Conservation (phyloP, 2,329 filamentous ascomycete species). For the Botryotinia calthae region DNA sequence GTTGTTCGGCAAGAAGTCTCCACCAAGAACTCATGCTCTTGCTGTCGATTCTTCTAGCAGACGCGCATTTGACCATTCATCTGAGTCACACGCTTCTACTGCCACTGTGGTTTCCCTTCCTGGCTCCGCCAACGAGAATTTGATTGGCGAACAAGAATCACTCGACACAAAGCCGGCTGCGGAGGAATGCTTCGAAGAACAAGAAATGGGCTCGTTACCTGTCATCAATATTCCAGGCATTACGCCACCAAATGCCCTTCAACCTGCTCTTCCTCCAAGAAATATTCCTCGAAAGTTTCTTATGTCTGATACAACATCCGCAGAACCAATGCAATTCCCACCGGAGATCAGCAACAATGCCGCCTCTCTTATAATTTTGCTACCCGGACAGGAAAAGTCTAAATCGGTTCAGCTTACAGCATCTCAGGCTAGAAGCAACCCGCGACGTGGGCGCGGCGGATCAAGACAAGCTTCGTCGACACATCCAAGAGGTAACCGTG, state of each 20-base stretch:
- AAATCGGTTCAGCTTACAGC: constrained; percentile 44
- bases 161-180: constrained; percentile 66
- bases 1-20: constrained; percentile 59
- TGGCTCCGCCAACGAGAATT: constrained; percentile 25
- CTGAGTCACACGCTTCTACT: constrained; percentile 45
- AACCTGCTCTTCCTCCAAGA: constrained; percentile 54
- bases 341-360: constrained; percentile 41
- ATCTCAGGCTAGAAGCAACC: constrained; percentile 36
- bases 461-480: constrained; percentile 32
- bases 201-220: constrained; percentile 76
- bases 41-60: constrained; percentile 67
- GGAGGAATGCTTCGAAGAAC: constrained; percentile 77
- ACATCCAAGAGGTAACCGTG: constrained; percentile 35
- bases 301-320: constrained; percentile 46
- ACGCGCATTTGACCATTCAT: constrained; percentile 59
- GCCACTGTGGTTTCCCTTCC: constrained; percentile 76
- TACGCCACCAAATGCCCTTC: constrained; percentile 62
- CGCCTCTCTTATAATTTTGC: constrained; percentile 44
- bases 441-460: constrained; percentile 35
- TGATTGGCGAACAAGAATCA: constrained; percentile 45
- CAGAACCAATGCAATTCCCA: constrained; percentile 45
- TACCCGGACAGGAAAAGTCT: constrained; percentile 46
- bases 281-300: constrained; percentile 52
- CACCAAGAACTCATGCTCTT: constrained; percentile 57
- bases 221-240: constrained; percentile 64